A percentile compares a stretch with the other conserved stretches of the same genome.
Evolutionary conservation across 148 eudicot species (phyloP).

Genomic region (Polygonum maritimum): DNA sequence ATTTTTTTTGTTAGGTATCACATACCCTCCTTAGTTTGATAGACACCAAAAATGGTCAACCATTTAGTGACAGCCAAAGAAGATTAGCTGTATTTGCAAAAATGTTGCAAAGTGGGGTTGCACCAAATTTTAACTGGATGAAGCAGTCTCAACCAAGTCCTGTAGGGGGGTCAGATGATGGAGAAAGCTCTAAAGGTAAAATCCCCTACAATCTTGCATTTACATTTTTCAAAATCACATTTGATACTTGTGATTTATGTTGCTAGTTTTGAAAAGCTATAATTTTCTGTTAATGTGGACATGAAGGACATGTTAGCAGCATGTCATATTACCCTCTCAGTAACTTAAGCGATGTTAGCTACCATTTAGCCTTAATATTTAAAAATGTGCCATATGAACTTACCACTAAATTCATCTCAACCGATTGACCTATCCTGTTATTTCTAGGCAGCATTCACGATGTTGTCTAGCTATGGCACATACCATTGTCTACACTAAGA

Average conservation of each 20-base stretch:
- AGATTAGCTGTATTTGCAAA: slow-evolving; percentile 62
- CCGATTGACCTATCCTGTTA: neutral
- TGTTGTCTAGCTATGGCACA: neutral
- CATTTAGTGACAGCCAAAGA: slow-evolving; percentile 44
- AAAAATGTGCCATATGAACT: neutral
- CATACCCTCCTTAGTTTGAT: slow-evolving; percentile 86
- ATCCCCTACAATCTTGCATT: slow-evolving; percentile 6
- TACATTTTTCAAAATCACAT: neutral
- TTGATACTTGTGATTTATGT: slow-evolving; percentile 3
- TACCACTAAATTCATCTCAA: neutral
- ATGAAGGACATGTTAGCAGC: neutral
- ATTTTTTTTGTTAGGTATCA: slow-evolving; percentile 51
- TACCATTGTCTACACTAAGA: neutral
- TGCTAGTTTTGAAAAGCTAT: neutral
- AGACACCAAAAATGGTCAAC: slow-evolving; percentile 60
- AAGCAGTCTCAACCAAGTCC: slow-evolving; percentile 30
- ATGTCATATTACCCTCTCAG: neutral
- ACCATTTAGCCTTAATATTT: neutral
- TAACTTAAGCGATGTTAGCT: neutral
- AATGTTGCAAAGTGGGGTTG: slow-evolving; percentile 86
- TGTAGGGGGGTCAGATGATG: slow-evolving; percentile 19
- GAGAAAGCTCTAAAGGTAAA: slow-evolving; percentile 41
- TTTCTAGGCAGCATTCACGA: neutral
- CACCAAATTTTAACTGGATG: slow-evolving; percentile 43
- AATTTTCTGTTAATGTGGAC: neutral